These are phyloP conservation scores for Scleroderma bovista DNA, from an alignment of 768 basidiomycete genomes.

Conservation along the genomic window DNA sequence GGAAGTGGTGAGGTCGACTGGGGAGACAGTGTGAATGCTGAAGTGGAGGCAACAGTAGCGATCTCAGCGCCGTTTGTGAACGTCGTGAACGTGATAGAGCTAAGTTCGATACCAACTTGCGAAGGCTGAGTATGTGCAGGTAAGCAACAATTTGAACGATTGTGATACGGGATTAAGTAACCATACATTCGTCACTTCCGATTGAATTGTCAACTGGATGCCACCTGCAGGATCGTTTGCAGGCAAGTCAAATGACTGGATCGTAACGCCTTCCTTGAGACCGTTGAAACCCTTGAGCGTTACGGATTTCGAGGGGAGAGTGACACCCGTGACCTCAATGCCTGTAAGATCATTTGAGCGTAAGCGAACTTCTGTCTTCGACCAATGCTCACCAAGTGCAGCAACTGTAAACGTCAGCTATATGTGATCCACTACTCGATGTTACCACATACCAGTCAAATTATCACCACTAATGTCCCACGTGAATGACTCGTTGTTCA, in stretches of 20 bases:
- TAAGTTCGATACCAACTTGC: conserved; percentile 66
- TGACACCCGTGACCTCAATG: conserved; percentile 52
- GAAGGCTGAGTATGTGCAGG: conserved; percentile 45
- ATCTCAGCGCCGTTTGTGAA: conserved; percentile 49
- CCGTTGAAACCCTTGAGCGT: conserved; percentile 68
- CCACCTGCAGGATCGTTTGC: conserved; percentile 67
- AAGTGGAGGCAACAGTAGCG: conserved; percentile 49
- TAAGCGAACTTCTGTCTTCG: not conserved
- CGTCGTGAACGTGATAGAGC: conserved; percentile 56
- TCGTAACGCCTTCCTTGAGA: conserved; percentile 54
- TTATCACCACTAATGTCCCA: conserved; percentile 67
- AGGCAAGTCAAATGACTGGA: conserved; percentile 66
- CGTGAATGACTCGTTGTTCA: conserved; percentile 60
- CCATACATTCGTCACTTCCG: conserved; percentile 53
- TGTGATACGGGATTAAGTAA: not conserved
- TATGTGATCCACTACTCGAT: not conserved
- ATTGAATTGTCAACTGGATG: conserved; percentile 59
- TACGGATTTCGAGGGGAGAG: conserved; percentile 50
- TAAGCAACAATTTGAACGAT: not conserved
- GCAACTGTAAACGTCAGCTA: conserved; percentile 36
- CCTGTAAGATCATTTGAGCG: conserved; percentile 29
- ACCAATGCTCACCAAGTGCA: conserved; percentile 43
- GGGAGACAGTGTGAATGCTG: conserved; percentile 50
- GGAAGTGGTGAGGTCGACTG: conserved; percentile 45
- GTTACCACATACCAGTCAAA: conserved; percentile 42